Percentiles rank a stretch among this genome's conserved stretches.
Conservation (phyloP, 768 basidiomycete species). For the Boletus tomentosulus region DNA sequence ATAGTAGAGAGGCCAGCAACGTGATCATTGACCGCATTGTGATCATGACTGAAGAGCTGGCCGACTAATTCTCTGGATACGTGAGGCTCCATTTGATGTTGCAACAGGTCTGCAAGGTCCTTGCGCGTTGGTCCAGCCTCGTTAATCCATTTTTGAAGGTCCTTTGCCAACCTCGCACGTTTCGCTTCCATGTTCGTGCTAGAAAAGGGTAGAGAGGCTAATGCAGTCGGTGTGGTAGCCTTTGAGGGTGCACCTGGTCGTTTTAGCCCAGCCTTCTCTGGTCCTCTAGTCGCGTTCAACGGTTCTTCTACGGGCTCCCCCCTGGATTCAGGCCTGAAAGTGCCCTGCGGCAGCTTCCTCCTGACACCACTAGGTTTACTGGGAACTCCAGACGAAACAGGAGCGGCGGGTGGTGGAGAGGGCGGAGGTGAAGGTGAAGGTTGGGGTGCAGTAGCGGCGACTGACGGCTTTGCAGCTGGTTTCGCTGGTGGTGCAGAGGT, state of each 20-base stretch:
- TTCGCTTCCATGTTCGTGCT: slow-evolving; percentile 43
- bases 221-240: slow-evolving; percentile 29
- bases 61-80: slow-evolving; percentile 70
- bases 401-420: slow-evolving; percentile 38
- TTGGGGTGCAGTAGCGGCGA: slow-evolving; percentile 20
- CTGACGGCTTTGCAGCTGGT: slow-evolving; percentile 23
- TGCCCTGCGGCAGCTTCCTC: slow-evolving; percentile 64
- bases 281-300: slow-evolving; percentile 28
- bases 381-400: slow-evolving; percentile 24
- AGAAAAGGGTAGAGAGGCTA: slow-evolving; percentile 33
- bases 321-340: slow-evolving; percentile 43
- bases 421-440: slow-evolving; percentile 39
- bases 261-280: slow-evolving; percentile 41
- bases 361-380: slow-evolving; percentile 63
- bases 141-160: slow-evolving; percentile 78
- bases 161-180: slow-evolving; percentile 65
- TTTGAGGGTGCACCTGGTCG: slow-evolving; percentile 38
- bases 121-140: slow-evolving; percentile 80
- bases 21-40: slow-evolving; percentile 91
- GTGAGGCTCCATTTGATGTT: slow-evolving; percentile 88
- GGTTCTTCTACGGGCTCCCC: slow-evolving; percentile 36
- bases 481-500: slow-evolving; percentile 29
- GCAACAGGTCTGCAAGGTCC: slow-evolving; percentile 81
- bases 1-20: slow-evolving; percentile 71
- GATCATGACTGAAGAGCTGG: slow-evolving; percentile 90